Conservation (phyloP, 306 rosid genomes). For the Cucurbita ficifolia region DNA sequence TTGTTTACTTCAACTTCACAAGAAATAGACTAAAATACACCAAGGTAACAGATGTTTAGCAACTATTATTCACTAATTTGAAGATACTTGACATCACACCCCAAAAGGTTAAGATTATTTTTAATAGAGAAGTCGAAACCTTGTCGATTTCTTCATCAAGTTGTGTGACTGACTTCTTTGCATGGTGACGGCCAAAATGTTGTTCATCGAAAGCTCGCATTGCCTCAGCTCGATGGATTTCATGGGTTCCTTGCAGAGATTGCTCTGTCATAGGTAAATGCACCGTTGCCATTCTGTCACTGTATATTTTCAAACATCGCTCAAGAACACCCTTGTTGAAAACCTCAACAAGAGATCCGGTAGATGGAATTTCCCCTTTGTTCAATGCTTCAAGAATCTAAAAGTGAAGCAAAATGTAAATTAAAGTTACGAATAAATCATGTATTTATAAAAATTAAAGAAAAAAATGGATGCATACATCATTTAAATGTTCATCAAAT, state of each 20-base stretch:
- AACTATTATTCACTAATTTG: background rate
- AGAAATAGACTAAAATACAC: background rate
- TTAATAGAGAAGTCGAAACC: conserved; percentile 27
- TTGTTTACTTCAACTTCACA: background rate
- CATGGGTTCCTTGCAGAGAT: conserved; percentile 45
- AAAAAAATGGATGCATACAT: background rate
- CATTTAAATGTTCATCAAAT: background rate
- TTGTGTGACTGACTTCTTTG: conserved; percentile 61
- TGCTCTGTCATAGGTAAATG: conserved; percentile 49
- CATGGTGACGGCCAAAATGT: conserved; percentile 88
- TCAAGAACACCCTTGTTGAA: conserved; percentile 90
- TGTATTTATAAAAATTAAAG: background rate
- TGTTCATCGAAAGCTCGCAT: conserved; percentile 61
- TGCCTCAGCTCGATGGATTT: conserved; percentile 30
- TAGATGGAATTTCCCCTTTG: conserved; percentile 97
- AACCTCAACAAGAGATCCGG: conserved; percentile 92
- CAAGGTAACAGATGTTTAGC: background rate
- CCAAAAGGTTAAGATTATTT: background rate
- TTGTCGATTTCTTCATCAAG: conserved; percentile 68
- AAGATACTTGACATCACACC: background rate
- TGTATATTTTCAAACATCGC: conserved; percentile 62
- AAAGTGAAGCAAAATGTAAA: conserved; percentile 12
- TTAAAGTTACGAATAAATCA: background rate
- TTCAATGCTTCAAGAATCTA: conserved; percentile 95
- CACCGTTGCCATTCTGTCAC: conserved; percentile 39